Evolutionary conservation across 306 rosid species (phyloP).

Genomic region (Sophora flavescens): DNA sequence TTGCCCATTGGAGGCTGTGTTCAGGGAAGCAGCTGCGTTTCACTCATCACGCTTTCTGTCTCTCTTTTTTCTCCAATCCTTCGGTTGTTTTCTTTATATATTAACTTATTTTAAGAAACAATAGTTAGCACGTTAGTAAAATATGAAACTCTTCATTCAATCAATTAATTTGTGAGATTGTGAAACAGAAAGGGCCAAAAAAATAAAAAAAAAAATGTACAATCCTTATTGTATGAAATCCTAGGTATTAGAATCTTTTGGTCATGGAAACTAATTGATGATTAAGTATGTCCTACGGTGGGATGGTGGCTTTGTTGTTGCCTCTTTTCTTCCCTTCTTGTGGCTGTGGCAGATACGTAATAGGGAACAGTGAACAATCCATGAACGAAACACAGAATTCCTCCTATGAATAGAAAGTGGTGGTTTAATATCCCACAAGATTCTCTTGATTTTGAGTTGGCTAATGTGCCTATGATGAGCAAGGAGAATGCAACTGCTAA

Average conservation of each 20-base stretch:
- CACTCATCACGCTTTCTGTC: too few species aligned
- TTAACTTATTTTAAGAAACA: too few species aligned
- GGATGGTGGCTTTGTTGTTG: not conserved
- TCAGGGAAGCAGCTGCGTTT: too few species aligned
- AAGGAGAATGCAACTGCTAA: constrained; percentile 59
- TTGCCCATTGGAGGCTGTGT: too few species aligned
- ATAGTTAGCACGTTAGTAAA: too few species aligned
- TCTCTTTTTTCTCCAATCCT: too few species aligned
- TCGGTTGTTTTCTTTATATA: too few species aligned
- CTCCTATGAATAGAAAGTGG: constrained; percentile 67
- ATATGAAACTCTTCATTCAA: constrained; percentile 8
- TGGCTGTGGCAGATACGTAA: constrained; percentile 68
- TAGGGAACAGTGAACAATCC: constrained; percentile 72
- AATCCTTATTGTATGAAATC: not conserved
- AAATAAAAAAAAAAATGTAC: constrained; percentile 15
- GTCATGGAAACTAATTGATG: constrained; percentile 3
- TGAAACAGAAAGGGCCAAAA: not conserved
- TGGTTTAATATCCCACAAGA: constrained; percentile 62
- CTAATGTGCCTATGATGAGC: constrained; percentile 69
- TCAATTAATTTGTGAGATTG: not conserved
- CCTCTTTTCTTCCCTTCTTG: constrained; percentile 49
- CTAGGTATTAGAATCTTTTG: not conserved
- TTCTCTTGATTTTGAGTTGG: constrained; percentile 68
- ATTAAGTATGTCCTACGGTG: not conserved
- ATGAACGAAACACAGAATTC: constrained; percentile 80